Evolutionary conservation across 371 early-diverging fungal genomes (phyloP), one percentile per base, ranked within the genome.

Genomic region (Syncephalis fuscata): DNA sequence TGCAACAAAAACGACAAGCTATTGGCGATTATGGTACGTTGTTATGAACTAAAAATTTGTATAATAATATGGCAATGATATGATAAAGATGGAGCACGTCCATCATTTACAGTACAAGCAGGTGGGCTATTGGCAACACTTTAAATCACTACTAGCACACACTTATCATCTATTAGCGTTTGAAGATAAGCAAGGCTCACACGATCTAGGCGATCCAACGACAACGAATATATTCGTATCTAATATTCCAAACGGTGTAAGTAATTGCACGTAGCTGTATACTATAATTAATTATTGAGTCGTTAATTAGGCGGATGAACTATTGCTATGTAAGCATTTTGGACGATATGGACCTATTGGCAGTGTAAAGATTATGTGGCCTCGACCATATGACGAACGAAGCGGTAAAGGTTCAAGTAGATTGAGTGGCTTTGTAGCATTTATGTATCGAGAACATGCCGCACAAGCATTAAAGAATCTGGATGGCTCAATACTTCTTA

Each of bases 361-460:
- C 4, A 86, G 87, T 46, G 85, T 92, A 46, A 92, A 94, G 60
- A 84, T 94, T 44, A 88, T 92, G 92, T 88, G 88, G 89, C 93
- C 95, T 2, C 79, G 92, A 14, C 84, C 85, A 0, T 70, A 67
- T 41, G 91, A 88, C 46, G 91, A 89, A 55, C 70, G 67, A 27
- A 82, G 79, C 9, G 71, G 91, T 14, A 24, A 40, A 1, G 46
- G 19, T 19, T 19, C 16, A 3, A 73, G 75, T 36, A 65, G 80
- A 11, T 85, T 86, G 53, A 80, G 78, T 50, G 92, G 88, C 3
- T 92, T 92, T 67, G 88, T 94, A 11, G 78, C 87, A 49, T 94
- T 88, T 57, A 92, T 92, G 91, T 69, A 70, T 9, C 68, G 92
- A 16, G 51, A 54, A 0, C 73, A 74, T 55, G 94, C 94, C 1